phyloP scores from a whole-genome alignment of 345 rosid genomes.

The Syzygium oleosum region DNA sequence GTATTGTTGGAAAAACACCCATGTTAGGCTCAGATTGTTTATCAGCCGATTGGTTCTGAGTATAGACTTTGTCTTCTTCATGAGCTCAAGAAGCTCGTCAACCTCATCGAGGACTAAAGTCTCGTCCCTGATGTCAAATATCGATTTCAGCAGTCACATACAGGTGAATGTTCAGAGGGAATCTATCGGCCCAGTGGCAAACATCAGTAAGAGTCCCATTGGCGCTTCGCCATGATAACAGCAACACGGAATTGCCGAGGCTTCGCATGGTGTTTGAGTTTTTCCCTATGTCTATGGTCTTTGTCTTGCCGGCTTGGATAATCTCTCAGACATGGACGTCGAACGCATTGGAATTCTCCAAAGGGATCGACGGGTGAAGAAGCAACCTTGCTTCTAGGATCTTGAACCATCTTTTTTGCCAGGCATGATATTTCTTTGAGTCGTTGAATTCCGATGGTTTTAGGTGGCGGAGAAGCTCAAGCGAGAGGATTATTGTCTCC shows the following conservation, averaged over 20 bases:
- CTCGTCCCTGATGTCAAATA: constrained; percentile 69
- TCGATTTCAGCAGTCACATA: constrained; percentile 56
- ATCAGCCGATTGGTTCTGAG: constrained; percentile 54
- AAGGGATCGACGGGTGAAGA: no score
- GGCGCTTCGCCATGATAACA: constrained; percentile 58
- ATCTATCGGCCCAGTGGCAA: constrained; percentile 97
- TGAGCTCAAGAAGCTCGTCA: constrained; percentile 41
- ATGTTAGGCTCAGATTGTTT: constrained; percentile 68
- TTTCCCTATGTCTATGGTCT: constrained; percentile 29
- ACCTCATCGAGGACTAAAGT: constrained; percentile 71
- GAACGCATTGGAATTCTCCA: no score
- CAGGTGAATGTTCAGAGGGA: constrained; percentile 66
- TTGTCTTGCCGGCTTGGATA: constrained; percentile 33
- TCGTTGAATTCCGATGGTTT: constrained; percentile 74
- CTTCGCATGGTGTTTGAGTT: constrained; percentile 56
- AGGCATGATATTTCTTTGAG: constrained; percentile 40
- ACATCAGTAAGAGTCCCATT: constrained; percentile 43
- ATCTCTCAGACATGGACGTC: no score
- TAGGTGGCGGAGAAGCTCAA: constrained; percentile 82
- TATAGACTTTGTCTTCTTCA: constrained; percentile 88
- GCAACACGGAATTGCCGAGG: constrained; percentile 49
- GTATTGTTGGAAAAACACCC: constrained; percentile 84
- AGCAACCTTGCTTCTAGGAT: no score
- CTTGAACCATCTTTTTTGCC: no score
- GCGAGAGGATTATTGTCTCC: constrained; percentile 78